phyloP scores from a whole-genome alignment of 306 rosid species.

The Alnus rubra region DNA sequence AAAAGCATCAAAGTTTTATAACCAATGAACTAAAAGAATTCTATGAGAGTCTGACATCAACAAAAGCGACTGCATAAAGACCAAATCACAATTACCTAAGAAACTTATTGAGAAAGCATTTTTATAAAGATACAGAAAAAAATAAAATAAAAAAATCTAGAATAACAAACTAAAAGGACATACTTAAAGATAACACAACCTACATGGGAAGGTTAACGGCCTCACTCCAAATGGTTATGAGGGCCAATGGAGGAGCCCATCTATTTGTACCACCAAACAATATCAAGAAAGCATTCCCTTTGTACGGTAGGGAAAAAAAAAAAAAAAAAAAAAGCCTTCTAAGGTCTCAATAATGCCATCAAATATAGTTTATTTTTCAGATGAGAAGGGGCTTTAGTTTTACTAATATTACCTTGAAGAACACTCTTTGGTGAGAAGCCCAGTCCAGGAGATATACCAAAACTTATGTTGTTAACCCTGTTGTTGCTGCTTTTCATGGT shows the following conservation, averaged over 20 bases:
- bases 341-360: neutral
- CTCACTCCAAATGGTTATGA: neutral
- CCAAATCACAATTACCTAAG: neutral
- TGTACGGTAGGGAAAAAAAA: neutral
- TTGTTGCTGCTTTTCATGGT: slow-evolving; percentile 25
- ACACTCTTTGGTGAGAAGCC: slow-evolving; percentile 81
- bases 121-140: neutral
- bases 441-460: slow-evolving; percentile 39
- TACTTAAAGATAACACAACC: neutral
- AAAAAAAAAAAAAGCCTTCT: neutral
- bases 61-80: neutral
- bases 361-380: neutral
- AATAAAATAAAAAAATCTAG: neutral
- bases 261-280: neutral
- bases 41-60: neutral
- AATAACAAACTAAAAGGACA: neutral
- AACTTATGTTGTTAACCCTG: slow-evolving; percentile 27
- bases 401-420: slow-evolving; percentile 56
- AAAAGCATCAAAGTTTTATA: neutral
- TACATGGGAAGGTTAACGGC: neutral
- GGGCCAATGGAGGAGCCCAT: neutral
- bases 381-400: neutral
- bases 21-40: neutral
- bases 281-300: neutral
- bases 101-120: neutral